phyloP scores from a whole-genome alignment of 257 asterid species.

The Solanum sitiens region DNA sequence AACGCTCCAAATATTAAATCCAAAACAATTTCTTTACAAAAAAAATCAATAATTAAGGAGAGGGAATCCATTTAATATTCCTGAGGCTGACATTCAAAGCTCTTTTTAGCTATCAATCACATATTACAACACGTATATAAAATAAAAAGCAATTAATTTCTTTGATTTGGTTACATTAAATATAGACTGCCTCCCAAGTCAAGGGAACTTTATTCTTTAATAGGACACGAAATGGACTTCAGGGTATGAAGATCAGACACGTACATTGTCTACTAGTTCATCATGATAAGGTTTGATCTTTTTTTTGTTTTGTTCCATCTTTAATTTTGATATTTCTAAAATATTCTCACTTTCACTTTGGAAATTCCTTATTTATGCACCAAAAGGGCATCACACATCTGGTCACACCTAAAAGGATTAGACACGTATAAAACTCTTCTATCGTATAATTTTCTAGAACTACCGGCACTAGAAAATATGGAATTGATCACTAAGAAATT shows the following conservation, averaged over 20 bases:
- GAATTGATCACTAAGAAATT: not conserved
- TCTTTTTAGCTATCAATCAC: not conserved
- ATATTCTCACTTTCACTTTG: not conserved
- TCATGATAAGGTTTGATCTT: not conserved
- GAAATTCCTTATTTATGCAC: not conserved
- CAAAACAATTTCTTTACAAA: not conserved
- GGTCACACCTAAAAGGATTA: not conserved
- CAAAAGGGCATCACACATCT: not conserved
- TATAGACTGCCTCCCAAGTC: not conserved
- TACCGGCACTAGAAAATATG: not conserved
- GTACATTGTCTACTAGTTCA: not conserved
- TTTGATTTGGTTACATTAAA: not conserved
- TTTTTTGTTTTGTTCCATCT: not conserved
- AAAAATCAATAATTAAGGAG: not conserved
- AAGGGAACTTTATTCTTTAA: not conserved
- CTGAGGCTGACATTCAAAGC: slow-evolving; percentile 9
- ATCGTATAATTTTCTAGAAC: not conserved
- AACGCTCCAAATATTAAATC: not conserved
- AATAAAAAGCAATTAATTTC: not conserved
- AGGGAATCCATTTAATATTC: not conserved
- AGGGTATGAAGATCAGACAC: not conserved
- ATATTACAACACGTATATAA: not conserved
- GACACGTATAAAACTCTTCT: not conserved
- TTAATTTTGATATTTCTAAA: not conserved
- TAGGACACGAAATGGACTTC: not conserved